phyloP scores from a whole-genome alignment of 495 filamentous ascomycete genomes.

The Podospora didyma region DNA sequence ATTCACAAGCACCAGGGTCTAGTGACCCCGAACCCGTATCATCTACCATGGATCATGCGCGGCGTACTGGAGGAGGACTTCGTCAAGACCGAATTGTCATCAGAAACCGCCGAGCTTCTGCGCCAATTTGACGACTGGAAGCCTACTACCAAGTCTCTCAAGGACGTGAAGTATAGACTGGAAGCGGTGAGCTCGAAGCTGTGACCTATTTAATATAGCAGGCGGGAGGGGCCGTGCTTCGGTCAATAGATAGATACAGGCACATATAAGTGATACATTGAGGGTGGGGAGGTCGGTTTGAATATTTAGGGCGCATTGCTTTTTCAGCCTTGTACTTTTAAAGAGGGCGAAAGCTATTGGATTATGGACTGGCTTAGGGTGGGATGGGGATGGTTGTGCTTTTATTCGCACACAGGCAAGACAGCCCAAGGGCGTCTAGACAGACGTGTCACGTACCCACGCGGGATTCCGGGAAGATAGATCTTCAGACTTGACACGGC shows the following conservation, averaged over 20 bases:
- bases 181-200: slow-evolving; percentile 88
- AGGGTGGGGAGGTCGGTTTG: too few species aligned
- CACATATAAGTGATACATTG: neutral
- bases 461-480: too few species aligned
- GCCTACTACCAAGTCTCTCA: slow-evolving; percentile 80
- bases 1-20: slow-evolving; percentile 28
- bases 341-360: neutral
- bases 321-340: neutral
- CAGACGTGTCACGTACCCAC: too few species aligned
- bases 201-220: slow-evolving; percentile 36
- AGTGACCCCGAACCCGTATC: slow-evolving; percentile 68
- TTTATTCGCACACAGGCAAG: too few species aligned
- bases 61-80: slow-evolving; percentile 89
- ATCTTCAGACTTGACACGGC: too few species aligned
- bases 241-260: too few species aligned
- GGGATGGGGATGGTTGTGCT: too few species aligned
- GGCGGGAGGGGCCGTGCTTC: too few species aligned
- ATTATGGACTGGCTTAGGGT: too few species aligned
- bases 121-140: slow-evolving; percentile 92
- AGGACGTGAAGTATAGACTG: slow-evolving; percentile 92
- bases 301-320: too few species aligned
- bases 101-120: slow-evolving; percentile 75
- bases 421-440: neutral
- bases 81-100: slow-evolving; percentile 71
- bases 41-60: slow-evolving; percentile 90